A percentile compares a stretch with the other conserved stretches of the same genome.
Evolutionary conservation across 169 alveolate genomes (phyloP).

Genomic region (Theileria equi): DNA sequence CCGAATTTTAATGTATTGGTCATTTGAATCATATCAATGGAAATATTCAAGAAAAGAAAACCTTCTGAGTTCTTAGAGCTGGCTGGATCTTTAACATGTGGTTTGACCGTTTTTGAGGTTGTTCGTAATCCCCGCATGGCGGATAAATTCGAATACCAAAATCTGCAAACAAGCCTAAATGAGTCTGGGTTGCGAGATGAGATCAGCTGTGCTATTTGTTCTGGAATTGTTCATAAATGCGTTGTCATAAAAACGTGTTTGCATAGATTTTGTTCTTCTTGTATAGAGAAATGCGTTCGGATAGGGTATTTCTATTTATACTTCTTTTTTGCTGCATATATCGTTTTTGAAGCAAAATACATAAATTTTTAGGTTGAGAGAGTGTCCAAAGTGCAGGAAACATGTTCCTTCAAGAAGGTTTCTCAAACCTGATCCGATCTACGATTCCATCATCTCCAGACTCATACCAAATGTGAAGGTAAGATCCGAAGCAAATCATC

Average conservation of each 20-base stretch:
- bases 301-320: slow-evolving; percentile 56
- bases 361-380: slow-evolving; percentile 46
- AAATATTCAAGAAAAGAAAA: background rate
- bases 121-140: slow-evolving; percentile 18
- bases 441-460: slow-evolving; percentile 64
- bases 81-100: background rate
- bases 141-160: background rate
- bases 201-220: slow-evolving; percentile 39
- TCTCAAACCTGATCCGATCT: slow-evolving; percentile 62
- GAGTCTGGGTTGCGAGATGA: slow-evolving; percentile 34
- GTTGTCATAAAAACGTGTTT: slow-evolving; percentile 78
- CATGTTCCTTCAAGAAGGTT: slow-evolving; percentile 76
- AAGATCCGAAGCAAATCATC: background rate
- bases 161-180: slow-evolving; percentile 4
- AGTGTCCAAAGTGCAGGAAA: slow-evolving; percentile 78
- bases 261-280: slow-evolving; percentile 78
- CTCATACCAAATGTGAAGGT: slow-evolving; percentile 70
- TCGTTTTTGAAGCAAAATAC: background rate
- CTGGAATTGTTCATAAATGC: slow-evolving; percentile 48
- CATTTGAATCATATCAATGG: too few species aligned
- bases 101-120: slow-evolving; percentile 20
- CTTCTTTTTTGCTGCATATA: background rate
- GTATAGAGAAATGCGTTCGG: slow-evolving; percentile 79
- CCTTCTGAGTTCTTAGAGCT: background rate
- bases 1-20: too few species aligned